These are phyloP conservation scores for Lotmaria passim DNA, from an alignment of 208 protist species.

Conservation along the genomic window DNA sequence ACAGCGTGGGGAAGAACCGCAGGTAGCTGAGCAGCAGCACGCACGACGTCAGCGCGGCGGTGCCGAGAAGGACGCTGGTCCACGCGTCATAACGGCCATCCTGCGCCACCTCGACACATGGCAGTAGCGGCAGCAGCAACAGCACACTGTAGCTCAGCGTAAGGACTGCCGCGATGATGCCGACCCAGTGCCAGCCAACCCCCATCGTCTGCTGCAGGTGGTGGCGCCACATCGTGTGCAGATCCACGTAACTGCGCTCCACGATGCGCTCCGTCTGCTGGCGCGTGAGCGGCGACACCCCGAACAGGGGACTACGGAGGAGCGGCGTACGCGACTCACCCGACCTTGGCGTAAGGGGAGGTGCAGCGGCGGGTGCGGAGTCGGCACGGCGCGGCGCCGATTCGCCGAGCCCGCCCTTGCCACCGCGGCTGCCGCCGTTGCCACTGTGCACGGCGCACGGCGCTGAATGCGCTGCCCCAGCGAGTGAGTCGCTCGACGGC, in stretches of 20 bases:
- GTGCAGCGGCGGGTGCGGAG: neutral
- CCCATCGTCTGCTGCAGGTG: slow-evolving; percentile 51
- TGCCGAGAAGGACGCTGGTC: slow-evolving; percentile 44
- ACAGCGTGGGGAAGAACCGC: slow-evolving; percentile 58
- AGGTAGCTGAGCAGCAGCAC: slow-evolving; percentile 55
- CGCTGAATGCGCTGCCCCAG: neutral
- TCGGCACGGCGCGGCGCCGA: neutral
- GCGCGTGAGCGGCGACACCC: slow-evolving; percentile 9
- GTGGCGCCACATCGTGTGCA: slow-evolving; percentile 46
- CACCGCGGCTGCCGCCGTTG: neutral
- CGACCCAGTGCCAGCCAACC: slow-evolving; percentile 51
- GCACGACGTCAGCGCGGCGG: slow-evolving; percentile 41
- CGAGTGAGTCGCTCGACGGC: neutral
- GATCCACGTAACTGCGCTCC: slow-evolving; percentile 49
- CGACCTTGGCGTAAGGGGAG: neutral
- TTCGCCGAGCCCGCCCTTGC: too few species aligned
- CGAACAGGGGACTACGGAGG: neutral
- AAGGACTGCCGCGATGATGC: slow-evolving; percentile 31
- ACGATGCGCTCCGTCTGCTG: slow-evolving; percentile 35
- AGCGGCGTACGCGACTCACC: neutral
- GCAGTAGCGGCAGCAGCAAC: slow-evolving; percentile 28
- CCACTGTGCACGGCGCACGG: too few species aligned
- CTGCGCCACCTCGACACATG: slow-evolving; percentile 17
- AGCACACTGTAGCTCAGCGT: slow-evolving; percentile 38
- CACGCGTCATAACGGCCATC: slow-evolving; percentile 27